phyloP scores from a whole-genome alignment of 2,329 filamentous ascomycete species.

The Bipolaris sorokiniana region DNA sequence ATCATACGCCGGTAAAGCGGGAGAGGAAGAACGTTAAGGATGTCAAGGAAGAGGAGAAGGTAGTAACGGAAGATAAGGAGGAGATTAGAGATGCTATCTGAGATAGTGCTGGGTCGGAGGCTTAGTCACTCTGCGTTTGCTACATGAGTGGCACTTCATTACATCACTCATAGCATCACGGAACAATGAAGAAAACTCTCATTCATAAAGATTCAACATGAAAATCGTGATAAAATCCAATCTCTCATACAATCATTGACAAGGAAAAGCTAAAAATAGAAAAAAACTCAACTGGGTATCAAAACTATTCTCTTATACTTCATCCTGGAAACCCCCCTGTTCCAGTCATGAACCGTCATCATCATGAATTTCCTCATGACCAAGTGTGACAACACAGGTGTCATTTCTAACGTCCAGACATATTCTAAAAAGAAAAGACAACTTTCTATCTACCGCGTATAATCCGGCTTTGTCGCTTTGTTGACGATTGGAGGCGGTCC shows the following conservation, averaged over 20 bases:
- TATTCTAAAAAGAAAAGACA: conserved; percentile 1
- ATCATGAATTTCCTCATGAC: neutral
- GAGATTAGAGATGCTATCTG: neutral
- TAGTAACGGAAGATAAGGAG: conserved; percentile 5
- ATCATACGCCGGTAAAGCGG: conserved; percentile 10
- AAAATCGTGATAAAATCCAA: too few relatives aligned
- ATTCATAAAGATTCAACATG: too few relatives aligned
- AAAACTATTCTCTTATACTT: conserved; percentile 1
- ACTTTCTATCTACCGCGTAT: conserved; percentile 25
- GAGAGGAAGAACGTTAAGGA: conserved; percentile 3
- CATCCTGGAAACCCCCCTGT: neutral
- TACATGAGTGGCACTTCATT: too few relatives aligned
- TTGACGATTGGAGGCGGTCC: conserved; percentile 84
- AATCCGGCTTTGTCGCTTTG: conserved; percentile 83
- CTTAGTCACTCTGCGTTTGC: too few relatives aligned
- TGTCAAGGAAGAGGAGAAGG: neutral
- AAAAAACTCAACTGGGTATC: conserved; percentile 2
- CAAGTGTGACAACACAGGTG: neutral
- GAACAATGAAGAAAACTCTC: too few relatives aligned
- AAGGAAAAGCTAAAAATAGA: neutral
- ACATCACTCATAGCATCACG: too few relatives aligned
- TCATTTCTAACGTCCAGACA: neutral
- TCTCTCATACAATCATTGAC: neutral
- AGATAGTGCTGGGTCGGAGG: neutral
- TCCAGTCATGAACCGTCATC: conserved; percentile 1